Conservation (phyloP, 768 basidiomycete genomes). For the Cystobasidiopsis lactophilus region DNA sequence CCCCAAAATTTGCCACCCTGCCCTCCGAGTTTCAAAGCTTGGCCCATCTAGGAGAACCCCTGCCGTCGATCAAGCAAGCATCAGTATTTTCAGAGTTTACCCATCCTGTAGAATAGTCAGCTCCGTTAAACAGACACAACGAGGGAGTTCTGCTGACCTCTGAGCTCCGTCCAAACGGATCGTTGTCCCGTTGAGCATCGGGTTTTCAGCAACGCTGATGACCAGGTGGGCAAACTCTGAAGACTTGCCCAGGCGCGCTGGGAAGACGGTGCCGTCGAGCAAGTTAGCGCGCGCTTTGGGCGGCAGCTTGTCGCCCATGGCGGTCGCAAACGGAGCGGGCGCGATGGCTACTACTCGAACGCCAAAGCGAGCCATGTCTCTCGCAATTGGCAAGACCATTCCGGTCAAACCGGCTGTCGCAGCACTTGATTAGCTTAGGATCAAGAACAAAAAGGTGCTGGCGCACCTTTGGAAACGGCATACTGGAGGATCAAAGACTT, state of each 20-base stretch:
- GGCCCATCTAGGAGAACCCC: no score
- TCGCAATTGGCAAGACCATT: background rate
- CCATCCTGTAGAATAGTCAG: no score
- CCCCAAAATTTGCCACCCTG: no score
- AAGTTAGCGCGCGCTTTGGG: conserved; percentile 17
- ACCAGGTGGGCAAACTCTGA: conserved; percentile 29
- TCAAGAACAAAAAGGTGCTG: background rate
- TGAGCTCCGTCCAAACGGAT: conserved; percentile 30
- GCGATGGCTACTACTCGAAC: conserved; percentile 33
- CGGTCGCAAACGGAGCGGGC: conserved; percentile 34
- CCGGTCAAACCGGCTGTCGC: background rate
- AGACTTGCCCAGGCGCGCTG: background rate
- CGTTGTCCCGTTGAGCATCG: conserved; percentile 38
- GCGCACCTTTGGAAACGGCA: background rate
- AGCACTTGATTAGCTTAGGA: background rate
- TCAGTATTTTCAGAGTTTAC: no score
- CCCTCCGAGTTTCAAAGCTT: no score
- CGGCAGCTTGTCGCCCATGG: conserved; percentile 24
- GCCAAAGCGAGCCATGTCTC: conserved; percentile 13
- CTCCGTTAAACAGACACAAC: no score
- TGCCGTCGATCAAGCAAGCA: no score
- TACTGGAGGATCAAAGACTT: background rate
- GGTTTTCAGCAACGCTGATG: conserved; percentile 32
- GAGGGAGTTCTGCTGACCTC: no score
- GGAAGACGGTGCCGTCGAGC: conserved; percentile 4